Evolutionary conservation across 441 rosid genomes (phyloP), one percentile per base, ranked within the genome.

Genomic region (Croton laevigatus): DNA sequence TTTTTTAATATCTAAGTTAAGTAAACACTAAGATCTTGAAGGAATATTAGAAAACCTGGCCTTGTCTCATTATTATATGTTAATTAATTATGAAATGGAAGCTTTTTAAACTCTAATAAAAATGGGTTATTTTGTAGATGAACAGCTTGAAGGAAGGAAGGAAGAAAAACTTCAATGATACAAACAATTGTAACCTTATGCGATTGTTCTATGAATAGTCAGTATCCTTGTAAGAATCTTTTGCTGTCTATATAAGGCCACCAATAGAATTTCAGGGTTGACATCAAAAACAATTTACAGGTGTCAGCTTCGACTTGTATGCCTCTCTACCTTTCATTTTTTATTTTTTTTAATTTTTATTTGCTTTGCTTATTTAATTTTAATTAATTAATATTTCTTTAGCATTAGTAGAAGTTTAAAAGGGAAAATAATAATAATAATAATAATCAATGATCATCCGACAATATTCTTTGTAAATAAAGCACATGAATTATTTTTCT

Each of bases 181-280:
- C 3, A 65, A 61, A 42, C 8, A 65, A 61, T 59, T 46, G 66
- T 73, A 71, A 73, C 46, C 65, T 62, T 75, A 49, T 74, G 66
- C 48, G 72, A 78, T 68, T 48, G 78, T 72, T 67, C 71, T 46
- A 67, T 66, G 86, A 73, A 71, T 69, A 51, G 82, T 83, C 86
- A 79, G 77, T 79, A 59, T 85, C 82, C 74, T 81, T 53, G n/a
- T 68, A 73, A 76, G 85, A 85, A 85, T 81, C 88, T 77, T 78
- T 70, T 49, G 23, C 74, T 73, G 79, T 65, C 79, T 68, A 48
- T 20, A 52, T 54, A 77, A 69, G 81, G 85, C 80, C 82, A 78
- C 78, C 80, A 71, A 71, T 65, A 60, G 76, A 70, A 66, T 68
- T 75, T 75, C 71, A 69, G 74, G 75, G 80, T 75, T 83, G 79